Evolutionary conservation across 495 filamentous ascomycete species (phyloP).

Genomic region (Penicillium macrosclerotiorum): DNA sequence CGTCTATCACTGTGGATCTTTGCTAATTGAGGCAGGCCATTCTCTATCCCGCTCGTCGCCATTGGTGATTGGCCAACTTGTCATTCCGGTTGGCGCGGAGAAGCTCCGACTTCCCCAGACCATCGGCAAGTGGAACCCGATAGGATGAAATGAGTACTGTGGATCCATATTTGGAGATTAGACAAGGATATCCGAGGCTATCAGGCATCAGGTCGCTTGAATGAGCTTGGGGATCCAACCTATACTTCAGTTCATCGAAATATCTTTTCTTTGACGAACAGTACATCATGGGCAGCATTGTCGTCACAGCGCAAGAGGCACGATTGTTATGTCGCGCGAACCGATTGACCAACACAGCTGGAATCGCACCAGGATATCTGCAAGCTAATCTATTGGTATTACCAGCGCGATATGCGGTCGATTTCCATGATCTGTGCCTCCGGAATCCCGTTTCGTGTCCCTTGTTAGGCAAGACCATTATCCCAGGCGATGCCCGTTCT

Average conservation of each 20-base stretch:
- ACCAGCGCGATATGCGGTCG: slow-evolving; percentile 45
- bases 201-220: not conserved
- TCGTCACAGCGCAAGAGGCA: slow-evolving; percentile 30
- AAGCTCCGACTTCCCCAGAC: slow-evolving; percentile 17
- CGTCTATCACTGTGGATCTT: slow-evolving; percentile 2
- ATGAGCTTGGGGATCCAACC: not conserved
- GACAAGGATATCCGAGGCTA: slow-evolving; percentile 17
- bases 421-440: slow-evolving; percentile 52
- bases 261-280: too few relatives aligned
- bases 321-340: slow-evolving; percentile 43
- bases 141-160: not conserved
- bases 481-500: slow-evolving; percentile 14
- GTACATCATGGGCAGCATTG: slow-evolving; percentile 10
- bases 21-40: slow-evolving; percentile 7
- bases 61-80: too few relatives aligned
- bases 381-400: slow-evolving; percentile 60
- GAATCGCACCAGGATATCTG: slow-evolving; percentile 49
- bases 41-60: too few relatives aligned
- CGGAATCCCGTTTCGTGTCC: slow-evolving; percentile 60
- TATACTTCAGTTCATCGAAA: not conserved
- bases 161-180: too few relatives aligned
- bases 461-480: slow-evolving; percentile 39
- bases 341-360: slow-evolving; percentile 44
- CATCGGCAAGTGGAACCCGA: slow-evolving; percentile 28
- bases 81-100: not conserved